phyloP scores from a whole-genome alignment of 805 yeast species.

The Candida sakaeoensis region DNA sequence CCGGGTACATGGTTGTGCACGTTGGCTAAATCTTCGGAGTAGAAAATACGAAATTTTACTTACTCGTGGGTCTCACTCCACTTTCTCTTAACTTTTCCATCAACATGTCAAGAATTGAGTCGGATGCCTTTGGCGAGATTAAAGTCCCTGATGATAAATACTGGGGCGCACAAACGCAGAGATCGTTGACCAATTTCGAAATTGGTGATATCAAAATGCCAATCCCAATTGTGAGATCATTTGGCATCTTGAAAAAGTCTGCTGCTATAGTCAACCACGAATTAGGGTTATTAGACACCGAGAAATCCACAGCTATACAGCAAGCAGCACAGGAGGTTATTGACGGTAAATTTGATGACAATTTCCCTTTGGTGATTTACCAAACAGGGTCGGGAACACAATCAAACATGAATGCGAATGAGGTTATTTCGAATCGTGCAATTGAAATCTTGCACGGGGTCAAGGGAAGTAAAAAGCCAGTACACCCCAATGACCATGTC shows the following conservation, averaged over 20 bases:
- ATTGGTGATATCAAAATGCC: constrained; percentile 38
- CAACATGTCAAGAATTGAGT: constrained; percentile 21
- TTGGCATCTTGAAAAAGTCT: constrained; percentile 36
- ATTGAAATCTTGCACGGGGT: constrained; percentile 37
- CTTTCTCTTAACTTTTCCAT: neutral
- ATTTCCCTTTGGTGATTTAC: constrained; percentile 39
- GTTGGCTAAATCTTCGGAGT: neutral
- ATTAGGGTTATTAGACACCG: constrained; percentile 30
- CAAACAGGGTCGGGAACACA: constrained; percentile 42
- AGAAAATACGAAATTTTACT: neutral
- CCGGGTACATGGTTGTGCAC: neutral
- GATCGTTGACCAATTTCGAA: constrained; percentile 35
- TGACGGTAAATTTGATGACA: constrained; percentile 35
- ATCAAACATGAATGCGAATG: constrained; percentile 39
- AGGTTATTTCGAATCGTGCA: constrained; percentile 37
- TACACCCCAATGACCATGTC: constrained; percentile 39
- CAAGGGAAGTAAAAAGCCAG: constrained; percentile 35
- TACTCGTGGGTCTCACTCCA: neutral
- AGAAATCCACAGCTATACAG: constrained; percentile 29
- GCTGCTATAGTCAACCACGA: constrained; percentile 36
- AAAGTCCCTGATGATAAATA: constrained; percentile 31
- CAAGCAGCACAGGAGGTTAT: constrained; percentile 37
- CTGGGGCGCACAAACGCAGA: constrained; percentile 39
- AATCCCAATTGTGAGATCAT: constrained; percentile 30
- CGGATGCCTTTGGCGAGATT: constrained; percentile 39